Evolutionary conservation across 805 yeast species (phyloP).

Genomic region (Candida chauliodis): DNA sequence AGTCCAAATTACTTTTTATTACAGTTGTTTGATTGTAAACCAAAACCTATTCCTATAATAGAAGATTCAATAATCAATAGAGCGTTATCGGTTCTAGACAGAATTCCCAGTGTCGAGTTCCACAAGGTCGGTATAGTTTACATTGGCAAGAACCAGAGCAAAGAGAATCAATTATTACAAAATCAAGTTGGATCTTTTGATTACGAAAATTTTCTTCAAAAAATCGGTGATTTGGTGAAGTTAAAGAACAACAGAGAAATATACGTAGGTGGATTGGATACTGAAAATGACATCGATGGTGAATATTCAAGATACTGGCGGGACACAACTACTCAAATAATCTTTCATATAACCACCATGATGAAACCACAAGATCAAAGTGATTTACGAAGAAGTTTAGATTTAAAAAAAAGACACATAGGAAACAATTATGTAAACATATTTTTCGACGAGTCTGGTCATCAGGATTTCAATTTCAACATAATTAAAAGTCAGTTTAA

Average conservation of each 20-base stretch:
- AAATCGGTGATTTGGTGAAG: conserved; percentile 58
- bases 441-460: conserved; percentile 70
- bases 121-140: conserved; percentile 78
- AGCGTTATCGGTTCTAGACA: conserved; percentile 62
- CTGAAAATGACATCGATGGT: conserved; percentile 68
- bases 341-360: conserved; percentile 77
- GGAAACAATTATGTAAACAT: conserved; percentile 84
- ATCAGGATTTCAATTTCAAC: conserved; percentile 61
- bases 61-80: conserved; percentile 43
- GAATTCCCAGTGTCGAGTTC: conserved; percentile 73
- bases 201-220: conserved; percentile 56
- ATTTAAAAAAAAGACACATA: conserved; percentile 75
- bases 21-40: conserved; percentile 45
- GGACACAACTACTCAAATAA: conserved; percentile 65
- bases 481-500: conserved; percentile 75
- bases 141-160: conserved; percentile 62
- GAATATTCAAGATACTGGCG: conserved; percentile 70
- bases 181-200: conserved; percentile 62
- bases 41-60: conserved; percentile 49
- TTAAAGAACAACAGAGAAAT: conserved; percentile 49
- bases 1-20: conserved; percentile 46
- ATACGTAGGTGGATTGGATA: conserved; percentile 77
- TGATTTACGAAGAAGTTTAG: conserved; percentile 21
- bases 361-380: conserved; percentile 50
- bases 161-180: conserved; percentile 60